Percentiles rank a stretch among this genome's conserved stretches.
phyloP scores from a whole-genome alignment of 371 early-diverging fungal species.

The Rhizopus arrhizus region DNA sequence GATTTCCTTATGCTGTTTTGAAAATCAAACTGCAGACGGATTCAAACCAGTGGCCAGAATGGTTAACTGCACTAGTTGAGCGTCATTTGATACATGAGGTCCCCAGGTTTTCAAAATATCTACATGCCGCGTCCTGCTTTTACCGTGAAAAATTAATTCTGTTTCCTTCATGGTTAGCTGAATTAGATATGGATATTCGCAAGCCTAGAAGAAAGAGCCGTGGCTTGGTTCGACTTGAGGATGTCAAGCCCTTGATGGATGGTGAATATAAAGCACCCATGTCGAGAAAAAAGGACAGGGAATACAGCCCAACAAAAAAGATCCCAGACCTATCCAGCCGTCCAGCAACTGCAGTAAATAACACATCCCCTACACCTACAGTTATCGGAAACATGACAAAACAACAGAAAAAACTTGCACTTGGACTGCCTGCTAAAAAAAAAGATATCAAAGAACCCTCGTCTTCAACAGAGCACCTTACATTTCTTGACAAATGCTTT shows the following conservation, averaged over 20 bases:
- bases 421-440: conserved; percentile 5
- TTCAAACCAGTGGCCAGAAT: conserved; percentile 86
- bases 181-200: conserved; percentile 90
- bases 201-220: conserved; percentile 55
- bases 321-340: too few relatives aligned
- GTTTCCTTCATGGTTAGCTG: conserved; percentile 96
- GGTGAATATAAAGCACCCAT: conserved; percentile 38
- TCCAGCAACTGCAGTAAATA: conserved; percentile 4
- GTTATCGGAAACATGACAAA: background rate
- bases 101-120: conserved; percentile 97
- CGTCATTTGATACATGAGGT: conserved; percentile 93
- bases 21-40: conserved; percentile 97
- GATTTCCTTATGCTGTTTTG: conserved; percentile 97
- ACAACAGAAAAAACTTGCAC: background rate
- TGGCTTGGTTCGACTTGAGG: conserved; percentile 48
- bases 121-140: conserved; percentile 94
- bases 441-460: background rate
- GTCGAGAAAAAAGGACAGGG: conserved; percentile 21
- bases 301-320: conserved; percentile 6
- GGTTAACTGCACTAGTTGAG: conserved; percentile 88
- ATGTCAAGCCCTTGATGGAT: conserved; percentile 49
- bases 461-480: background rate
- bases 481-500: conserved; percentile 6
- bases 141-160: conserved; percentile 74
- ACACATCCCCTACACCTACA: background rate